A percentile compares a stretch with the other conserved stretches of the same genome.
Evolutionary conservation across 2,329 filamentous ascomycete genomes (phyloP).

Genomic region (Botryotinia calthae): DNA sequence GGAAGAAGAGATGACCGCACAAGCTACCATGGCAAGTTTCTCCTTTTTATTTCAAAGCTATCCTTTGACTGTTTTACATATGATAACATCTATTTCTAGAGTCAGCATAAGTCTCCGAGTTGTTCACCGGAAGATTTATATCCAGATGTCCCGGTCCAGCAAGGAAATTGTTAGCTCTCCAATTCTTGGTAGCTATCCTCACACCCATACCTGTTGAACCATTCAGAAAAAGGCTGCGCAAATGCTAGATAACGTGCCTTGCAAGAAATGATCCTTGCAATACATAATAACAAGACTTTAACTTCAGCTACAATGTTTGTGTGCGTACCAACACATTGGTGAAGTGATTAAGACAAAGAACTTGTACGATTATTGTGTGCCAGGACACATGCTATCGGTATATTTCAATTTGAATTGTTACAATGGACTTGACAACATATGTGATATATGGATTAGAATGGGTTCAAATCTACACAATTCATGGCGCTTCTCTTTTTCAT

Average conservation of each 20-base stretch:
- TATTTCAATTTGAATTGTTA: not conserved
- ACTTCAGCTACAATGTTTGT: not conserved
- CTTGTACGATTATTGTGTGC: not conserved
- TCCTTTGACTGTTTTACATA: not conserved
- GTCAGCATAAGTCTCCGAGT: not conserved
- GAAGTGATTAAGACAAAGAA: not conserved
- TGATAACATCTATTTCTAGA: not conserved
- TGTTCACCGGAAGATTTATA: not conserved
- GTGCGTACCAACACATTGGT: not conserved
- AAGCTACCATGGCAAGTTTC: constrained; percentile 44
- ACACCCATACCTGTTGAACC: not conserved
- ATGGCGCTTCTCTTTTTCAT: not conserved
- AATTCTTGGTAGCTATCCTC: not conserved
- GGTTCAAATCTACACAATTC: not conserved
- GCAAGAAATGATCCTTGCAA: too few species aligned
- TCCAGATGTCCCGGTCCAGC: too few species aligned
- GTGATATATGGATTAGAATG: not conserved
- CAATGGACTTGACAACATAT: not conserved
- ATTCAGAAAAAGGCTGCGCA: not conserved
- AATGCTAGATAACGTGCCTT: not conserved
- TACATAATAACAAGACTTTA: not conserved
- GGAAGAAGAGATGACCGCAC: constrained; percentile 76
- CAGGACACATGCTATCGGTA: not conserved
- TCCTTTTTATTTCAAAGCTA: not conserved
- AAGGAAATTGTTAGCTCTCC: not conserved